These are phyloP conservation scores for Miscanthus lutarioriparius DNA, from an alignment of 176 grass and related monocot species.

Conservation along the genomic window DNA sequence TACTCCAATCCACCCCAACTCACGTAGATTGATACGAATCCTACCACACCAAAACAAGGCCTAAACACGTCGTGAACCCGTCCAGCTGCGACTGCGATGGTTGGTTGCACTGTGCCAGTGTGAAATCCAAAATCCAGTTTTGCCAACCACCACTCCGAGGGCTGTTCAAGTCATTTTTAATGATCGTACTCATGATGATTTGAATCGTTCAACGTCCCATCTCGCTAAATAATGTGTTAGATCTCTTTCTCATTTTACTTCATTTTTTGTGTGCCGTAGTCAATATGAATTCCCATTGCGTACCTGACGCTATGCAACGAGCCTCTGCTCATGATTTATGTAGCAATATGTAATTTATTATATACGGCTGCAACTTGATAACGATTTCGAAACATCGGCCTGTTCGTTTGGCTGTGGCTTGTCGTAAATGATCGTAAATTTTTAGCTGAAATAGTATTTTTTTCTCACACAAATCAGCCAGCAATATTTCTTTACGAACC, in stretches of 20 bases:
- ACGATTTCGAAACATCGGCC: background rate
- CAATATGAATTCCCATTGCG: background rate
- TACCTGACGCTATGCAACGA: too few species aligned
- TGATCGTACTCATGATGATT: background rate
- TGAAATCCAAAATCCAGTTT: background rate
- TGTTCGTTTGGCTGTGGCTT: too few species aligned
- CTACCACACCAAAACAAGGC: too few species aligned
- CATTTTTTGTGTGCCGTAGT: background rate
- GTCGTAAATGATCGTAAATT: too few species aligned
- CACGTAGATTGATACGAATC: too few species aligned
- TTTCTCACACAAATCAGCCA: too few species aligned
- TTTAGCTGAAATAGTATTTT: too few species aligned
- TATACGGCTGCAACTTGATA: background rate
- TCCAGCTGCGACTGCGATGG: background rate
- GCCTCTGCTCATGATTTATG: too few species aligned
- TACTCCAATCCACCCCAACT: too few species aligned
- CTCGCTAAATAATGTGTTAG: background rate
- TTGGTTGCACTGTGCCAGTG: background rate
- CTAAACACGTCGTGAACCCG: too few species aligned
- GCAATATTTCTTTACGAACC: too few species aligned
- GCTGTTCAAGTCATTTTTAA: background rate
- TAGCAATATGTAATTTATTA: background rate
- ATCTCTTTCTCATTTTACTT: background rate
- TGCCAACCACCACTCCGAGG: background rate
- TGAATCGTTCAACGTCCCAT: background rate